These are phyloP conservation scores for Yamadazyma diddensiae DNA, from an alignment of 1,139 yeast species.

Conservation along the genomic window DNA sequence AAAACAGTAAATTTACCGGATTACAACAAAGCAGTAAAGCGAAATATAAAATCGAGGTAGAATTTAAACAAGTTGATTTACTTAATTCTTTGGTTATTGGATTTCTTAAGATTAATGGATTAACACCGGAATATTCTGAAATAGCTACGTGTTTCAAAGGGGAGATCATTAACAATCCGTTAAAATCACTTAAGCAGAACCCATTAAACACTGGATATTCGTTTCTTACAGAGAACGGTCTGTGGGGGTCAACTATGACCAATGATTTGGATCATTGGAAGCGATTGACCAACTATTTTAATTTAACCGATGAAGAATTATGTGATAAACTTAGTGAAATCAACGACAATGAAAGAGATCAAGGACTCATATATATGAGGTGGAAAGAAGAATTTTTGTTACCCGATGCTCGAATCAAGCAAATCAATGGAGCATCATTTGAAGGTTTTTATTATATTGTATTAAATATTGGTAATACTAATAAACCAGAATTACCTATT, in stretches of 20 bases:
- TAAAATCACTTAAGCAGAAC: slow-evolving; percentile 14
- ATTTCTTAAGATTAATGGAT: slow-evolving; percentile 72
- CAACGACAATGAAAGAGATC: slow-evolving; percentile 28
- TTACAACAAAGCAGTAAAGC: slow-evolving; percentile 72
- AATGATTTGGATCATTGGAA: slow-evolving; percentile 89
- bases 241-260: slow-evolving; percentile 62
- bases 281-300: slow-evolving; percentile 52
- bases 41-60: slow-evolving; percentile 69
- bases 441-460: slow-evolving; percentile 92
- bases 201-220: slow-evolving; percentile 22
- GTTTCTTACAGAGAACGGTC: slow-evolving; percentile 38
- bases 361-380: slow-evolving; percentile 71
- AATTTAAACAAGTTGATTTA: slow-evolving; percentile 66
- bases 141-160: slow-evolving; percentile 86
- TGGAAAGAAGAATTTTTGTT: slow-evolving; percentile 90
- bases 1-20: slow-evolving; percentile 65
- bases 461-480: slow-evolving; percentile 59
- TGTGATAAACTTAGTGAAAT: slow-evolving; percentile 27
- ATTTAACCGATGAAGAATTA: slow-evolving; percentile 24
- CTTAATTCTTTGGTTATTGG: slow-evolving; percentile 66
- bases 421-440: slow-evolving; percentile 77
- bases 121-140: slow-evolving; percentile 73
- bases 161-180: slow-evolving; percentile 68
- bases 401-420: slow-evolving; percentile 72
- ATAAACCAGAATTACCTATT: slow-evolving; percentile 13